Evolutionary conservation across 1,284 basidiomycete species (phyloP), one percentile per base, ranked within the genome.

Genomic region (Lignosus rhinocerotis): DNA sequence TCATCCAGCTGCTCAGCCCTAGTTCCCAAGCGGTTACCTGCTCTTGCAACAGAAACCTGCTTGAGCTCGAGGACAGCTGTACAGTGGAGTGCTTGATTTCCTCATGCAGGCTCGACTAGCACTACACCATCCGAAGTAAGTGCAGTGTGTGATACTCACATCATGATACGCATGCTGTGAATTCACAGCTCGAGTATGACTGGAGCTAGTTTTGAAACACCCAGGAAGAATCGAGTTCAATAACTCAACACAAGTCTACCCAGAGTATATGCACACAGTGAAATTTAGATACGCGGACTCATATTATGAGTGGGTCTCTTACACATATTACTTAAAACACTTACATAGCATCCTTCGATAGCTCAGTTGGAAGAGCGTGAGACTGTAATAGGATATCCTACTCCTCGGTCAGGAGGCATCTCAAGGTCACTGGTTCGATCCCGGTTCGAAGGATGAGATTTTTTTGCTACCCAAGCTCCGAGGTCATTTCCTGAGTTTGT

Each of bases 1-100:
- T 76, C 75, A 76, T 71, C 66, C 73, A 72, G 72, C 73, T 67
- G 53, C 46, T 46, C 39, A 44, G 55, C 46, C 50, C 54, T 19
- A 9, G 17, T 10, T 31, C 43, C 53, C 32, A 52, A 45, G 36
- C 60, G 63, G 63, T 52, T 64, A 48, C 32, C 25, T 41, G 25
- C 21, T 53, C 46, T 53, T 8, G 6, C 21, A 45, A 32, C 5
- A 55, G 49, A 52, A 64, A 64, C 63, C 63, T 54, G 60, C 50
- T n/a, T 48, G 25, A 57, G 46, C 17, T n/a, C 48, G 12, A 32
- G 47, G 36, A 34, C 52, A 65, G 61, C 63, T 62, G 54, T 62
- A 41, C 36, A 41, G 60, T 11, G 50, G 14, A 38, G 36, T 62
- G 63, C 61, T 59, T 61, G 16, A 9, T 51, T 59, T 65, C 63